Evolutionary conservation across 345 rosid genomes (phyloP).

Genomic region (Sisymbrium altissimum): DNA sequence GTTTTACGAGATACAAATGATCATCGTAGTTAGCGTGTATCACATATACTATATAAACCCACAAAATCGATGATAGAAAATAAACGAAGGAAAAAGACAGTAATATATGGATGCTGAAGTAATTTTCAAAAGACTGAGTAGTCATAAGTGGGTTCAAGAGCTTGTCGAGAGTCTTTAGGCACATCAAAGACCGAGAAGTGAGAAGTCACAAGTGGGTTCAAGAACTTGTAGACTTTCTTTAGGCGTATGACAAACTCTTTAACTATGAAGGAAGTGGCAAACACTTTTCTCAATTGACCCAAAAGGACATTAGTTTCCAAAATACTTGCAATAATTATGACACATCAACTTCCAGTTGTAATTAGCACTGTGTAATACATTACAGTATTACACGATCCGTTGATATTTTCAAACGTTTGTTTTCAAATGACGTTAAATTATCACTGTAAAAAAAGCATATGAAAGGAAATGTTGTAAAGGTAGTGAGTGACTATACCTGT

Average conservation of each 20-base stretch:
- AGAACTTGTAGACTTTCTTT: slow-evolving; percentile 17
- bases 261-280: slow-evolving; percentile 3
- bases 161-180: slow-evolving; percentile 5
- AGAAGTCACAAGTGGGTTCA: slow-evolving; percentile 3
- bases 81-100: too few relatives aligned
- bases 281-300: slow-evolving; percentile 14
- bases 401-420: background rate
- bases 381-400: background rate
- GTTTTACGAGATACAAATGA: background rate
- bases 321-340: background rate
- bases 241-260: background rate
- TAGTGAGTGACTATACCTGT: too few relatives aligned
- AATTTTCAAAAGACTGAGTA: background rate
- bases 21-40: too few relatives aligned
- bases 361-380: background rate
- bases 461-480: too few relatives aligned
- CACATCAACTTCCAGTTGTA: slow-evolving; percentile 1
- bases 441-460: too few relatives aligned
- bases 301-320: slow-evolving; percentile 9
- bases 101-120: too few relatives aligned
- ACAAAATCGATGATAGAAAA: background rate
- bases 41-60: too few relatives aligned
- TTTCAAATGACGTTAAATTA: too few relatives aligned
- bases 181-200: background rate
- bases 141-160: slow-evolving; percentile 7